These are phyloP conservation scores for Paecilomyces formosus DNA, from an alignment of 2,329 filamentous ascomycete genomes.

Conservation along the genomic window DNA sequence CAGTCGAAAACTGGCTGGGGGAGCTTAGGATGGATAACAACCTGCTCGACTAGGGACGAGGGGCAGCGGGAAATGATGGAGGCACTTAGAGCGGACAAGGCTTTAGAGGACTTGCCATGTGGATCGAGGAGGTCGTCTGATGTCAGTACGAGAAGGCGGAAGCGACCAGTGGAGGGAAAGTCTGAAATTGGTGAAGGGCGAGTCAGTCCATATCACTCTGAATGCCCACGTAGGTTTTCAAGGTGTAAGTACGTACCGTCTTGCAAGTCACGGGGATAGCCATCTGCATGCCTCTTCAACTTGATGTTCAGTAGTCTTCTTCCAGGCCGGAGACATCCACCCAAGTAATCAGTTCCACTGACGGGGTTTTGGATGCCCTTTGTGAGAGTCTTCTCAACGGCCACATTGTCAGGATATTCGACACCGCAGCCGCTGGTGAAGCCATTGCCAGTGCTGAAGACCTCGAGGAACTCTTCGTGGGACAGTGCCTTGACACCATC, in stretches of 20 bases:
- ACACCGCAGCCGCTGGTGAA: slow-evolving; percentile 34
- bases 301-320: slow-evolving; percentile 25
- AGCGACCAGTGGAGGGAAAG: slow-evolving; percentile 29
- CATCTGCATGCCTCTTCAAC: slow-evolving; percentile 30
- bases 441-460: slow-evolving; percentile 29
- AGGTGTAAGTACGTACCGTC: slow-evolving; percentile 19
- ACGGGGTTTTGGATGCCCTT: slow-evolving; percentile 15
- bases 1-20: slow-evolving; percentile 20
- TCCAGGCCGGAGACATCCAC: slow-evolving; percentile 27
- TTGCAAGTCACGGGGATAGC: slow-evolving; percentile 25
- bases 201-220: not conserved
- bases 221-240: not conserved
- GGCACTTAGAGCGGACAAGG: slow-evolving; percentile 15
- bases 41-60: slow-evolving; percentile 21
- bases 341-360: slow-evolving; percentile 25
- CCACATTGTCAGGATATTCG: slow-evolving; percentile 25
- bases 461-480: slow-evolving; percentile 27
- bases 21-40: slow-evolving; percentile 26
- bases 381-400: slow-evolving; percentile 15
- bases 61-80: slow-evolving; percentile 19
- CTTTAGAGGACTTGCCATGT: slow-evolving; percentile 16
- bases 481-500: slow-evolving; percentile 18
- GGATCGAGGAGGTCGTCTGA: slow-evolving; percentile 26
- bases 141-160: slow-evolving; percentile 28
- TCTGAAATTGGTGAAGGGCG: slow-evolving; percentile 12